A percentile compares a stretch with the other conserved stretches of the same genome.
phyloP scores from a whole-genome alignment of 2,329 filamentous ascomycete genomes.

The Hypoxylon sp. region DNA sequence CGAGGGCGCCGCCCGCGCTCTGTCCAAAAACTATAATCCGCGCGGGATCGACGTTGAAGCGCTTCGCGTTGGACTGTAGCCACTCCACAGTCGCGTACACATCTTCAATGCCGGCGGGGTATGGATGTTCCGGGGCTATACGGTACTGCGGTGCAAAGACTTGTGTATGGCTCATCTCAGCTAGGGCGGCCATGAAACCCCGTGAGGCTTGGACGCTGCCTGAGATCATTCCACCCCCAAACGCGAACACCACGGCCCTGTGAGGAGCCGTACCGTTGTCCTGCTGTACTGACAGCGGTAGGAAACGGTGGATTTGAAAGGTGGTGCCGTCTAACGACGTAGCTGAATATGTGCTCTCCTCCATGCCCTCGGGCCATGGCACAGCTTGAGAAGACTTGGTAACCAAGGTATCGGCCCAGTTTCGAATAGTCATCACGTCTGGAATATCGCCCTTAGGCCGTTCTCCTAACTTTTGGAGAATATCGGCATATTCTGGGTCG shows the following conservation, averaged over 20 bases:
- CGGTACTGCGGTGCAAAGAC: constrained; percentile 60
- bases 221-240: constrained; percentile 46
- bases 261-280: constrained; percentile 15
- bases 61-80: constrained; percentile 51
- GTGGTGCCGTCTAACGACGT: constrained; percentile 41
- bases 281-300: constrained; percentile 27
- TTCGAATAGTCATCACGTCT: constrained; percentile 3
- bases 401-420: background rate
- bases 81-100: constrained; percentile 45
- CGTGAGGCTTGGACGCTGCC: constrained; percentile 40
- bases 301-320: constrained; percentile 42
- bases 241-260: constrained; percentile 43
- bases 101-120: constrained; percentile 59
- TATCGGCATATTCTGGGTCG: constrained; percentile 10
- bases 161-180: constrained; percentile 35
- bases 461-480: background rate
- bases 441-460: background rate
- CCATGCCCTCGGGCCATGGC: constrained; percentile 26
- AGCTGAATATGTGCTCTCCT: constrained; percentile 39
- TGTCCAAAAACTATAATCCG: constrained; percentile 41
- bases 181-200: constrained; percentile 28
- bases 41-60: constrained; percentile 44
- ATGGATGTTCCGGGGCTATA: constrained; percentile 62
- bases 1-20: constrained; percentile 45
- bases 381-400: background rate